phyloP scores from a whole-genome alignment of 2,329 filamentous ascomycete genomes.

The Talaromyces marneffei region DNA sequence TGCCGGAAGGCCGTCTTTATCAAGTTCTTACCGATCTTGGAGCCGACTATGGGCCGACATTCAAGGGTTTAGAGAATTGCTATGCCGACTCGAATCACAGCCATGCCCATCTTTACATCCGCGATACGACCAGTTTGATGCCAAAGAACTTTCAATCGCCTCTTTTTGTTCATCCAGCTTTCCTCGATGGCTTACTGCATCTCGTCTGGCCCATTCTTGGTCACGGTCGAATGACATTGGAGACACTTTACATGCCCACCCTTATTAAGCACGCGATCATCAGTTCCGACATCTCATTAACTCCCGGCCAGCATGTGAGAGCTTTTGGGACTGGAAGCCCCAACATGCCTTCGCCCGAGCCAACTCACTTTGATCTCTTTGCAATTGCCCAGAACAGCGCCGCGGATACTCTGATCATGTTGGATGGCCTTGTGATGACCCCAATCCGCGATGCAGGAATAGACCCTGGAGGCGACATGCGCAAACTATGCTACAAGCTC shows the following conservation, averaged over 20 bases:
- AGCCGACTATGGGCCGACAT: slow-evolving; percentile 47
- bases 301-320: slow-evolving; percentile 18
- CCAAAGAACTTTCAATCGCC: slow-evolving; percentile 41
- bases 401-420: slow-evolving; percentile 18
- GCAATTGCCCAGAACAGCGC: slow-evolving; percentile 18
- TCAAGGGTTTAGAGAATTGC: slow-evolving; percentile 48
- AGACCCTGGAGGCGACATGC: slow-evolving; percentile 1
- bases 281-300: slow-evolving; percentile 15
- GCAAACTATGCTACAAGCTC: slow-evolving; percentile 22
- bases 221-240: slow-evolving; percentile 22
- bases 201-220: slow-evolving; percentile 31
- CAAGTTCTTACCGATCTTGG: slow-evolving; percentile 43
- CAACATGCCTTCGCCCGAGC: slow-evolving; percentile 2
- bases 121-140: slow-evolving; percentile 44
- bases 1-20: slow-evolving; percentile 42
- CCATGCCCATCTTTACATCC: slow-evolving; percentile 34
- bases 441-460: slow-evolving; percentile 20
- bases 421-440: slow-evolving; percentile 24
- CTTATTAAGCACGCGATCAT: slow-evolving; percentile 27
- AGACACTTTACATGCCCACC: slow-evolving; percentile 32
- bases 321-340: slow-evolving; percentile 15
- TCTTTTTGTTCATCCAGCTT: slow-evolving; percentile 43
- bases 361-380: slow-evolving; percentile 9
- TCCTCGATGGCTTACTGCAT: slow-evolving; percentile 38
- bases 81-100: slow-evolving; percentile 29